These are phyloP conservation scores for Aquilaria yunnanensis DNA, from an alignment of 345 rosid species.

Conservation along the genomic window DNA sequence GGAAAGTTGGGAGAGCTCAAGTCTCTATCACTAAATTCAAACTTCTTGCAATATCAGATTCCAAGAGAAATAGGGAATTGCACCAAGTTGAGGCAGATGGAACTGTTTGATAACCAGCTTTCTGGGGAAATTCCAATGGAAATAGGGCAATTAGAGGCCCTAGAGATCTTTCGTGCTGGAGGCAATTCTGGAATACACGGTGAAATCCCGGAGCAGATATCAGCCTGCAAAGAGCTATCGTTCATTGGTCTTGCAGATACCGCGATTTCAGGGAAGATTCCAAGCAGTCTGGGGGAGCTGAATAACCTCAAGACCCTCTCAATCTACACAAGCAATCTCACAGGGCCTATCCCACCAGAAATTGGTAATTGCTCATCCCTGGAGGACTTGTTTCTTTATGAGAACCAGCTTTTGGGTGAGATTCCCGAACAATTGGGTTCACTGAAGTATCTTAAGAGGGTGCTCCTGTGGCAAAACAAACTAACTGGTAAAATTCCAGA, in stretches of 20 bases:
- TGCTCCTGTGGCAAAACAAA: conserved; percentile 60
- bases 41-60: conserved; percentile 33
- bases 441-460: conserved; percentile 41
- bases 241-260: conserved; percentile 70
- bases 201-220: conserved; percentile 50
- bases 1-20: conserved; percentile 35
- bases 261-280: conserved; percentile 49
- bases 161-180: conserved; percentile 54
- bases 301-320: conserved; percentile 52
- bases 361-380: conserved; percentile 51
- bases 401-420: conserved; percentile 41
- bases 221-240: conserved; percentile 38
- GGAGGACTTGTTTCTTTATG: conserved; percentile 52
- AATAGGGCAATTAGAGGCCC: conserved; percentile 31
- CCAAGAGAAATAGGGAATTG: conserved; percentile 49
- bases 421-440: conserved; percentile 49
- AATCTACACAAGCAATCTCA: conserved; percentile 52
- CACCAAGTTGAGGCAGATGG: conserved; percentile 40
- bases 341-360: conserved; percentile 48
- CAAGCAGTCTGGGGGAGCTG: conserved; percentile 46
- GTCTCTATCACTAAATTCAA: conserved; percentile 41
- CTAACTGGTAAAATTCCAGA: conserved; percentile 43
- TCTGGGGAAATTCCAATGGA: conserved; percentile 50
- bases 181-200: conserved; percentile 56
- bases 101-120: conserved; percentile 54